Conservation (phyloP, 2,329 filamentous ascomycete genomes). For the Fusarium graminum region DNA sequence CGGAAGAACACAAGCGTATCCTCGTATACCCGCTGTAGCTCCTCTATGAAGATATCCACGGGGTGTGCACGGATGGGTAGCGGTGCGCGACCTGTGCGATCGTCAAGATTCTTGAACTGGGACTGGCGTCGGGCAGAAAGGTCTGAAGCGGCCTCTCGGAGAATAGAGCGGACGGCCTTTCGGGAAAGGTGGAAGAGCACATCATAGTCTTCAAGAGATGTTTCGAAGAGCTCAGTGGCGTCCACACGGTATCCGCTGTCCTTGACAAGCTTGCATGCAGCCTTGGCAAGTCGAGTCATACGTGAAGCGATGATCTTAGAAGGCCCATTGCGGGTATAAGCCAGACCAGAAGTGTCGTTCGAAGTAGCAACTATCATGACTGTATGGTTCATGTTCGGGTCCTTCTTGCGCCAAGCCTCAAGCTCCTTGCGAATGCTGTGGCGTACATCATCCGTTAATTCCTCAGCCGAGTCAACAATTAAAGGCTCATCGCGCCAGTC, state of each 20-base stretch:
- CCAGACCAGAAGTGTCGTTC: slow-evolving; percentile 80
- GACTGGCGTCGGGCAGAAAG: slow-evolving; percentile 57
- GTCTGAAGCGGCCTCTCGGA: slow-evolving; percentile 56
- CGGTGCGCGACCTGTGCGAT: slow-evolving; percentile 61
- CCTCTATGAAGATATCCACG: slow-evolving; percentile 71
- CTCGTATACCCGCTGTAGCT: slow-evolving; percentile 76
- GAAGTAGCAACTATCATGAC: slow-evolving; percentile 86
- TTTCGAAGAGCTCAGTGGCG: slow-evolving; percentile 72
- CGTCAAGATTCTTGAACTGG: slow-evolving; percentile 86
- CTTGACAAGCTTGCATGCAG: slow-evolving; percentile 74
- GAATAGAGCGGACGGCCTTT: slow-evolving; percentile 61
- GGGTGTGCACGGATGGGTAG: slow-evolving; percentile 71
- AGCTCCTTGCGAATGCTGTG: slow-evolving; percentile 77
- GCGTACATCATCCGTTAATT: slow-evolving; percentile 72
- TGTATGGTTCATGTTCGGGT: slow-evolving; percentile 87
- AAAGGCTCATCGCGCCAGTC: slow-evolving; percentile 90
- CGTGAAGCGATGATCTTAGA: slow-evolving; percentile 86
- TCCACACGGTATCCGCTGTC: slow-evolving; percentile 67
- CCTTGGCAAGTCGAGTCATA: slow-evolving; percentile 84
- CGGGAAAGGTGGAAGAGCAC: slow-evolving; percentile 80
- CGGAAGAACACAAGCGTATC: slow-evolving; percentile 84
- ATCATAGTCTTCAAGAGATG: slow-evolving; percentile 82
- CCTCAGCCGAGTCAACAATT: slow-evolving; percentile 76
- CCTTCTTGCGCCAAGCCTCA: slow-evolving; percentile 86
- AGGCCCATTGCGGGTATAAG: slow-evolving; percentile 80